Conservation (phyloP, 352 stramenopile genomes). For the Phytophthora capsici region DNA sequence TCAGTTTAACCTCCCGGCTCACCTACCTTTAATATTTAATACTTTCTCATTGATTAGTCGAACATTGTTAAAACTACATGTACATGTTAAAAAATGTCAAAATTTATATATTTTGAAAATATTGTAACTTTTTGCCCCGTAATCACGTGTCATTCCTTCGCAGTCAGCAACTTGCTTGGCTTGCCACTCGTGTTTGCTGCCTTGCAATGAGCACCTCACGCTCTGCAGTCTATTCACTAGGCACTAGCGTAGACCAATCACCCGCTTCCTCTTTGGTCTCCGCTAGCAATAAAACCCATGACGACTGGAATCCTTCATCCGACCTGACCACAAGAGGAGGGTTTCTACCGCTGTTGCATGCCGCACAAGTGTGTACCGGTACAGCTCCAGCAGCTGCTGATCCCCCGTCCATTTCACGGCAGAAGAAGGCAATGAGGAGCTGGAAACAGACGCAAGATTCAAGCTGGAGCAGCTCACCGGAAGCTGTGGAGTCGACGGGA, state of each 20-base stretch:
- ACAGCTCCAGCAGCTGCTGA: slow-evolving; percentile 4
- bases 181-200: background rate
- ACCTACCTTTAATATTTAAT: background rate
- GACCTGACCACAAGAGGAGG: background rate
- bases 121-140: background rate
- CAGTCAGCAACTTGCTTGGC: slow-evolving; percentile 8
- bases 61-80: too few relatives aligned
- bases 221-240: background rate
- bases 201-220: background rate
- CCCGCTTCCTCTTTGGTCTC: background rate
- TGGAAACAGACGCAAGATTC: background rate
- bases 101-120: background rate
- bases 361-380: slow-evolving; percentile 15
- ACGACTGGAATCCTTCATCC: background rate
- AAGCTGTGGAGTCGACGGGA: background rate
- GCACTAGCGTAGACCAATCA: slow-evolving; percentile 13
- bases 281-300: too few relatives aligned
- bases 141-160: slow-evolving; percentile 8
- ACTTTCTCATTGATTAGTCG: too few relatives aligned
- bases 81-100: background rate
- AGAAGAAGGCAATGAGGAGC: background rate
- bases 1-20: slow-evolving; percentile 16
- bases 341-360: slow-evolving; percentile 25
- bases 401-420: background rate
- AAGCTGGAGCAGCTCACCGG: background rate